Conservation (phyloP, 148 eudicot genomes). For the Diospyros lotus region DNA sequence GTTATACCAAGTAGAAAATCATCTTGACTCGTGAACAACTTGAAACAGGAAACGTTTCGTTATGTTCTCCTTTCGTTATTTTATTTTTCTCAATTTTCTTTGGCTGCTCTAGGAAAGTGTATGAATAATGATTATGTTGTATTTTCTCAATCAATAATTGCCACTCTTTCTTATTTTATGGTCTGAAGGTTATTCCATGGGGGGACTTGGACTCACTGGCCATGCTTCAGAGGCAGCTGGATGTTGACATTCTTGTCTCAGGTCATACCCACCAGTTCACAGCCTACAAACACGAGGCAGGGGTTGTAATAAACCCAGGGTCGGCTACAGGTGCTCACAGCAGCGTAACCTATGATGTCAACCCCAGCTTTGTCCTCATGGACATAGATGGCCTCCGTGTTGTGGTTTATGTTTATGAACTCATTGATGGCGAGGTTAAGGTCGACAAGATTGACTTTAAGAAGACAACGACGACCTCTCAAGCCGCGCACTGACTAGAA, state of each 20-base stretch:
- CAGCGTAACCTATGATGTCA: conserved; percentile 92
- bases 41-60: too few relatives aligned
- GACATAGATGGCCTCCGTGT: conserved; percentile 93
- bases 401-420: conserved; percentile 94
- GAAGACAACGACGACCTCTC: conserved; percentile 48
- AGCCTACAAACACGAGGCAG: conserved; percentile 99
- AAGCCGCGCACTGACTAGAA: conserved; percentile 10
- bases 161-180: too few relatives aligned
- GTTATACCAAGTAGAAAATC: too few relatives aligned
- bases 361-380: conserved; percentile 99
- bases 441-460: conserved; percentile 98
- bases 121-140: too few relatives aligned
- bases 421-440: conserved; percentile 98
- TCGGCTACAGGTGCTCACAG: conserved; percentile 97
- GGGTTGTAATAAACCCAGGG: conserved; percentile 96
- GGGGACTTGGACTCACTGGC: conserved; percentile 95
- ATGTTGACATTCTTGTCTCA: conserved; percentile 89
- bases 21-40: too few relatives aligned
- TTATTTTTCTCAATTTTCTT: too few relatives aligned
- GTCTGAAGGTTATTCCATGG: conserved; percentile 84
- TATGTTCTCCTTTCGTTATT: too few relatives aligned
- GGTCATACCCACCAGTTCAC: conserved; percentile 99
- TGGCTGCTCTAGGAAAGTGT: too few relatives aligned
- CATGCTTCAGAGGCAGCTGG: conserved; percentile 96
- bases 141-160: too few relatives aligned